phyloP scores from a whole-genome alignment of 2,329 filamentous ascomycete genomes.

The Emergomyces africanus region DNA sequence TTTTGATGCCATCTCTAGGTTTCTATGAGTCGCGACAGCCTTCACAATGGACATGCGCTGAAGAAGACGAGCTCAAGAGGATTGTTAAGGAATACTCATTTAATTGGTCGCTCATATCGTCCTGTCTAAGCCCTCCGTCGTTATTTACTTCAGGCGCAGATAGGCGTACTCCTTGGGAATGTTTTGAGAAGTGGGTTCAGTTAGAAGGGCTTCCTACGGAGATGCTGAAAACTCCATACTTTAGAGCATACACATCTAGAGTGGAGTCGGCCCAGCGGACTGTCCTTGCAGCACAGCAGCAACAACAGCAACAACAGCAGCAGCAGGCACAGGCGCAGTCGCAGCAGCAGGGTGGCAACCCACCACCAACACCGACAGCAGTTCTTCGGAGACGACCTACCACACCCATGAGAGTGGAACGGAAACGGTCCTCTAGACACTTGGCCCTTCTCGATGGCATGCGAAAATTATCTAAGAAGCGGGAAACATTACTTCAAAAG shows the following conservation, averaged over 20 bases:
- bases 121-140: constrained; percentile 60
- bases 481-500: constrained; percentile 74
- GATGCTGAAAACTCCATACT: constrained; percentile 92
- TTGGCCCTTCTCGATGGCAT: constrained; percentile 85
- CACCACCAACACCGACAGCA: constrained; percentile 40
- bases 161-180: constrained; percentile 92
- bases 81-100: constrained; percentile 89
- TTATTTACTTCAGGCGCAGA: constrained; percentile 75
- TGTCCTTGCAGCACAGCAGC: constrained; percentile 45
- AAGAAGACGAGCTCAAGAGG: constrained; percentile 78
- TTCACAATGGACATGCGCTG: constrained; percentile 81
- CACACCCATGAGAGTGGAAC: constrained; percentile 69
- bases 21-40: constrained; percentile 82
- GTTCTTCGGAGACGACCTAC: constrained; percentile 57
- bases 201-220: constrained; percentile 83
- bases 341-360: constrained; percentile 10
- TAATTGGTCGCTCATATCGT: constrained; percentile 93
- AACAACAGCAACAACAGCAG: constrained; percentile 37
- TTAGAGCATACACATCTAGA: constrained; percentile 58
- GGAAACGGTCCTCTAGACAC: constrained; percentile 74
- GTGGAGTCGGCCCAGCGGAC: constrained; percentile 51
- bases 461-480: constrained; percentile 89
- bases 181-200: constrained; percentile 92
- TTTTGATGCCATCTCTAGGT: constrained; percentile 73
- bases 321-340: constrained; percentile 38